Evolutionary conservation across 176 grass and related monocot genomes (phyloP), one percentile per base, ranked within the genome.

Genomic region (Juncus effusus): DNA sequence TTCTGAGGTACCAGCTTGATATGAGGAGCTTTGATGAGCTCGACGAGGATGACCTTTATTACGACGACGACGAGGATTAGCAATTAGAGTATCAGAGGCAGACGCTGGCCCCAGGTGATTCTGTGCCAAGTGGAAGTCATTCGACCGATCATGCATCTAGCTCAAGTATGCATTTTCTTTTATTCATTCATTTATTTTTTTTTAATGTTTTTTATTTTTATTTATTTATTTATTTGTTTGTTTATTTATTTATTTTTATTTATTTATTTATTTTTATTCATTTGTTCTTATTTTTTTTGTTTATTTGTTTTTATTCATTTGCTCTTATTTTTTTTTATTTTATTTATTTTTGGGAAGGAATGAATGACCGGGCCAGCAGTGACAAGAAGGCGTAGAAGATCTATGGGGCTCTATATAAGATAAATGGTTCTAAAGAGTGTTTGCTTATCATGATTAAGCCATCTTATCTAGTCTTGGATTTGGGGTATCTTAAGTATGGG

Each of bases 1-100:
- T 72, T 59, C 58, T 72, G 38, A 38, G 69, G 4, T 72, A 72
- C 42, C 69, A 72, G 54, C 35, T 72, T 37, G 69, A 72, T 39
- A 72, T 72, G 69, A 72, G 69, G 69, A 35, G 52, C 2, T 72
- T 72, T n/a, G 69, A 72, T 44, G 69, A 72, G 69, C 36, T 72
- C 39, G 40, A 53, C 42, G 69, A 72, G 3, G 69, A 72, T 2
- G 69, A 72, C 7, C 4, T 47, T 72, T 72, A 70, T 1, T 49
- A 70, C 3, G 51, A 72, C 13, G 15, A 72, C 2, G 54, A 72
- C 13, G 14, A 28, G 51, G 61, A 63, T 54, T 63, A 75, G 61
- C 72, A 75, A 63, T 75, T 75, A 64, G 61, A 56, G 57, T 53
- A 64, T 72, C 69, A 59, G 44, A 58, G 56, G 69, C 69, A 38